Evolutionary conservation across 495 filamentous ascomycete species (phyloP).

Genomic region (Bacidia gigantensis): DNA sequence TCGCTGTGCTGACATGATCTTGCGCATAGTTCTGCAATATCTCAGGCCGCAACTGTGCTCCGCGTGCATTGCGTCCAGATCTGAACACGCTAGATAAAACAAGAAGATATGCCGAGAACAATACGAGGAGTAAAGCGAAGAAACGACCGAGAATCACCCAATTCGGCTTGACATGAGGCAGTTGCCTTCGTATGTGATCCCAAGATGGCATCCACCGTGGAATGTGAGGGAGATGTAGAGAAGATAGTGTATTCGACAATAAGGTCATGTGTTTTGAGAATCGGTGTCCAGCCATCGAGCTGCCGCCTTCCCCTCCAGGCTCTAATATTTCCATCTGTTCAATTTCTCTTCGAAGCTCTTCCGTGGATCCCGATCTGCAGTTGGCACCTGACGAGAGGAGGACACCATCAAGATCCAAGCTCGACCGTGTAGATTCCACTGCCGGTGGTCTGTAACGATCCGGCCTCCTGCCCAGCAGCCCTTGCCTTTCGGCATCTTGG

Average conservation of each 20-base stretch:
- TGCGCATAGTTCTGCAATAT: slow-evolving; percentile 57
- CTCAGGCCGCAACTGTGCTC: slow-evolving; percentile 51
- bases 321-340: slow-evolving; percentile 85
- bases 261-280: slow-evolving; percentile 43
- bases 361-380: slow-evolving; percentile 36
- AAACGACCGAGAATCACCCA: slow-evolving; percentile 56
- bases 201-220: slow-evolving; percentile 32
- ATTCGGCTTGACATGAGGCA: slow-evolving; percentile 21
- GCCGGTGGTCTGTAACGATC: slow-evolving; percentile 57
- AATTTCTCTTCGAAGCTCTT: slow-evolving; percentile 62
- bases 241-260: slow-evolving; percentile 40
- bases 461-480: slow-evolving; percentile 35
- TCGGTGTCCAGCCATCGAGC: slow-evolving; percentile 24
- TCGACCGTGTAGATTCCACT: slow-evolving; percentile 55
- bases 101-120: slow-evolving; percentile 64
- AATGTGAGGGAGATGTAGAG: slow-evolving; percentile 37
- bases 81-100: slow-evolving; percentile 72
- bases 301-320: slow-evolving; percentile 31
- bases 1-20: slow-evolving; percentile 46
- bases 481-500: slow-evolving; percentile 49
- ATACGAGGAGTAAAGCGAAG: slow-evolving; percentile 57
- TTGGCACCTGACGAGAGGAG: slow-evolving; percentile 28
- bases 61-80: slow-evolving; percentile 27
- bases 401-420: slow-evolving; percentile 34
- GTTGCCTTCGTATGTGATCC: slow-evolving; percentile 12